Conservation (phyloP, 2,329 filamentous ascomycete genomes). For the Nannizzia gypsea region DNA sequence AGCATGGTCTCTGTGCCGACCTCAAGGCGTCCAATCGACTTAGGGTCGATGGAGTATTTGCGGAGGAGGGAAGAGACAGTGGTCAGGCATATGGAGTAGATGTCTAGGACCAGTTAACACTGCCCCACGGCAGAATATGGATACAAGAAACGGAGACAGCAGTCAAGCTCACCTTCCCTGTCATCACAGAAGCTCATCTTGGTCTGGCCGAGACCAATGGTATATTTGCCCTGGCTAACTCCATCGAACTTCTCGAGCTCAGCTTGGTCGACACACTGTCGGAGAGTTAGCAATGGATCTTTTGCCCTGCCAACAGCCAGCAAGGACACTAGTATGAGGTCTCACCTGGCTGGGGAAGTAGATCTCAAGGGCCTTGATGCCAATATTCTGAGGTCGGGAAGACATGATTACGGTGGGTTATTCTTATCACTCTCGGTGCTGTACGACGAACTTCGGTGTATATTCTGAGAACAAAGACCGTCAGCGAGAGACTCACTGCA, state of each 20-base stretch:
- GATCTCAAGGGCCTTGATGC: slow-evolving; percentile 86
- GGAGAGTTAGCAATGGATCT: slow-evolving; percentile 6
- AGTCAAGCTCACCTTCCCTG: slow-evolving; percentile 54
- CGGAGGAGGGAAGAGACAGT: slow-evolving; percentile 63
- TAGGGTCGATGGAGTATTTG: slow-evolving; percentile 72
- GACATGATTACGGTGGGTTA: slow-evolving; percentile 44
- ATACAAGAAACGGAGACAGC: not conserved
- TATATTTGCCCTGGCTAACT: slow-evolving; percentile 72
- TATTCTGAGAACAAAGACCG: not conserved
- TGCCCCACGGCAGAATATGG: not conserved
- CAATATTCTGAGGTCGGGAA: slow-evolving; percentile 70
- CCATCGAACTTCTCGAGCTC: slow-evolving; percentile 82
- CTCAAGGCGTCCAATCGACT: slow-evolving; percentile 62
- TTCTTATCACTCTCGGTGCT: not conserved
- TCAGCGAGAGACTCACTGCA: not conserved
- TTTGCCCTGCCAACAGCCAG: slow-evolving; percentile 7
- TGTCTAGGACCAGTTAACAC: slow-evolving; percentile 44
- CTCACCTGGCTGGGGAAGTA: slow-evolving; percentile 77
- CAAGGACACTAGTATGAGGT: not conserved
- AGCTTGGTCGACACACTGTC: slow-evolving; percentile 67
- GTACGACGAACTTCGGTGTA: not conserved
- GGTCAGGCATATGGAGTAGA: slow-evolving; percentile 75
- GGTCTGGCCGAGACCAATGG: slow-evolving; percentile 79
- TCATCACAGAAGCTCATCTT: slow-evolving; percentile 91
- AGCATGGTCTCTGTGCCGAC: slow-evolving; percentile 70